These are phyloP conservation scores for Diaporthe sp. DNA, from an alignment of 2,329 filamentous ascomycete species.

Conservation along the genomic window DNA sequence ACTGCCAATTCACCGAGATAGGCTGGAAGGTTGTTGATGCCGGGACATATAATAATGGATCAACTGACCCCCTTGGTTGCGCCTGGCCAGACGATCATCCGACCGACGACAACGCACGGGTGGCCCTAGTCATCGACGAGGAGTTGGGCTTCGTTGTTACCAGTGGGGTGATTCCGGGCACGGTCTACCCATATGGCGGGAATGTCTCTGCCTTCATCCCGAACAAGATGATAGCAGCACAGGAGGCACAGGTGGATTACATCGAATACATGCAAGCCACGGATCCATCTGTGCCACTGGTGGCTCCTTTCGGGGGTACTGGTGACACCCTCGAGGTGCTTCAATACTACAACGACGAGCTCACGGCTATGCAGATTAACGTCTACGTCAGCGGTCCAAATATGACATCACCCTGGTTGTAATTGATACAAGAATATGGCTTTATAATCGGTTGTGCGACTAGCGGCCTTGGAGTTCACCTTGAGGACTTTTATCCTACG, in stretches of 20 bases:
- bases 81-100: constrained; percentile 37
- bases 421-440: not conserved
- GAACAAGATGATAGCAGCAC: constrained; percentile 34
- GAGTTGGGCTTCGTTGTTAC: constrained; percentile 38
- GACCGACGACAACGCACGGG: constrained; percentile 35
- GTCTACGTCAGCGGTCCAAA: constrained; percentile 37
- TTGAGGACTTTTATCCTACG: not conserved
- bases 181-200: constrained; percentile 31
- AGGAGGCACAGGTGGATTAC: constrained; percentile 37
- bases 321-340: constrained; percentile 39
- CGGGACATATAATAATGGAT: constrained; percentile 37
- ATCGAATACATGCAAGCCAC: constrained; percentile 33
- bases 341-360: constrained; percentile 38
- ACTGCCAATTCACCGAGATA: constrained; percentile 38
- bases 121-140: constrained; percentile 38
- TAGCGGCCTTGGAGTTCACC: not conserved
- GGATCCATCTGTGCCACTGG: constrained; percentile 32
- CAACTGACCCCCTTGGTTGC: constrained; percentile 35
- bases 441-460: no score
- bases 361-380: constrained; percentile 40
- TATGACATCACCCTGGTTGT: constrained; percentile 36
- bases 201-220: constrained; percentile 30
- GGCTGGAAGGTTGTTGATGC: constrained; percentile 38
- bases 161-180: constrained; percentile 37
- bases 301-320: constrained; percentile 35